Percentiles rank a stretch among this genome's conserved stretches.
Conservation (phyloP, 2,329 filamentous ascomycete species). For the Cadophora luteo-olivacea region DNA sequence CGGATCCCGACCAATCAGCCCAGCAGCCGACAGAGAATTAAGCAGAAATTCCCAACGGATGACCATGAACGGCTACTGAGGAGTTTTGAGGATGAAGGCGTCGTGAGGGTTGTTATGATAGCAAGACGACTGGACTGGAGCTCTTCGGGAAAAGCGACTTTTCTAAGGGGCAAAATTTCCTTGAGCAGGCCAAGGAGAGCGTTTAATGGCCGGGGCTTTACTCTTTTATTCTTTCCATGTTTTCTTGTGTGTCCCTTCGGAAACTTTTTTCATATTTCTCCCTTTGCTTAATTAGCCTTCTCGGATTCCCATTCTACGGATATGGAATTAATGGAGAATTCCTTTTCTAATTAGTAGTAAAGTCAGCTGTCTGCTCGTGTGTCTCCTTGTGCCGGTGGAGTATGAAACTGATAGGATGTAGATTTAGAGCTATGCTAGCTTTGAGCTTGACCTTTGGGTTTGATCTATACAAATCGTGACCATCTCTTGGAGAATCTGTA, state of each 20-base stretch:
- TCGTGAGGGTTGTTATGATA: slow-evolving; percentile 39
- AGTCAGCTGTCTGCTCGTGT: slow-evolving; percentile 22
- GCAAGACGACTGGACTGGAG: slow-evolving; percentile 35
- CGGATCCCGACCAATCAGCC: slow-evolving; percentile 92
- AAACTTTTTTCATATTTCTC: slow-evolving; percentile 43
- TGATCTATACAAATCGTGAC: not conserved
- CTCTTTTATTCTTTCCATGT: slow-evolving; percentile 42
- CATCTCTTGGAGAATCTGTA: not conserved
- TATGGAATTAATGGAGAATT: slow-evolving; percentile 37
- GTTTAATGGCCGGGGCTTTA: slow-evolving; percentile 41
- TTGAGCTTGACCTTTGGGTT: slow-evolving; percentile 12
- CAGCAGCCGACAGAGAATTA: slow-evolving; percentile 90
- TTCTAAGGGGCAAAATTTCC: slow-evolving; percentile 34
- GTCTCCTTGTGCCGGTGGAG: slow-evolving; percentile 23
- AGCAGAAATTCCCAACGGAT: slow-evolving; percentile 97
- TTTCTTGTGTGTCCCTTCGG: slow-evolving; percentile 36
- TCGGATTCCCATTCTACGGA: slow-evolving; percentile 31
- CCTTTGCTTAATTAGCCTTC: slow-evolving; percentile 47
- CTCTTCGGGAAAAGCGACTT: slow-evolving; percentile 44
- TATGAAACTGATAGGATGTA: slow-evolving; percentile 26
- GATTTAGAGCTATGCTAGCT: slow-evolving; percentile 28
- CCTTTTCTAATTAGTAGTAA: slow-evolving; percentile 41
- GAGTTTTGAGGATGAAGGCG: slow-evolving; percentile 24
- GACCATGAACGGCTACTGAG: slow-evolving; percentile 98
- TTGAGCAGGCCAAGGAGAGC: slow-evolving; percentile 42